Base-by-base conservation (phyloP, 257 asterid species). In the Fraxinus pennsylvanica region DNA sequence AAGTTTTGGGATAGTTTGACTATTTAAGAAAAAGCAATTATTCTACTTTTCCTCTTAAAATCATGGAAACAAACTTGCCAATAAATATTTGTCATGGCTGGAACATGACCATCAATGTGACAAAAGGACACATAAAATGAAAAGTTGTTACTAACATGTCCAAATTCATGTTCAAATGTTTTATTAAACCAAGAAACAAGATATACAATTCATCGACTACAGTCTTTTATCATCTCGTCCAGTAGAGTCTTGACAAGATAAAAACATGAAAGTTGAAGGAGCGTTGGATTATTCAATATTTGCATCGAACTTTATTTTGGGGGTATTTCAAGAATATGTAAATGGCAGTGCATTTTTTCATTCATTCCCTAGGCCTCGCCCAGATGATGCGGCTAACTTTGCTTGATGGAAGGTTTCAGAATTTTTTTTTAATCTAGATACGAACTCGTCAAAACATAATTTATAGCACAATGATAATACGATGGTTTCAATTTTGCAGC, bases 381-480 rank as follows among this genome's bases (percentile, higher is more conserved):
- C 87, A 10, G 92, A 88, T 10, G 90, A 88, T 19, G 76, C 88
- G 67, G 92, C 92, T n/a, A 45, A 85, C 75, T 92, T 92, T 82
- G 98, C 98, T 73, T 91, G 98, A 71, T 94, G 97, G 97, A 67
- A 92, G 81, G 98, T 91, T 80, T 91, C 96, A 50, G 47, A 63
- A 2, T 43, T 35, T 27, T 27, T 19, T 8, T 47, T 17, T 1
- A 5, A 52, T 52, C n/a, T 15, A 4, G 21, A 17, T 7, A 50
- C 61, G 5, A 52, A 50, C 21, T 50, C 1, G 5, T 50, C 7
- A 4, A 2, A 52, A 52, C 61, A 19, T 52, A 5, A 52, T 52
- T 13, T 3, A 19, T 52, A 17, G 1, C 1, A 52, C 8, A 52
- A 52, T 52, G 8, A 52, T 17, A 59, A 79, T 74, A 6, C 25